phyloP scores from a whole-genome alignment of 495 filamentous ascomycete genomes.

The Podospora tetraspora region DNA sequence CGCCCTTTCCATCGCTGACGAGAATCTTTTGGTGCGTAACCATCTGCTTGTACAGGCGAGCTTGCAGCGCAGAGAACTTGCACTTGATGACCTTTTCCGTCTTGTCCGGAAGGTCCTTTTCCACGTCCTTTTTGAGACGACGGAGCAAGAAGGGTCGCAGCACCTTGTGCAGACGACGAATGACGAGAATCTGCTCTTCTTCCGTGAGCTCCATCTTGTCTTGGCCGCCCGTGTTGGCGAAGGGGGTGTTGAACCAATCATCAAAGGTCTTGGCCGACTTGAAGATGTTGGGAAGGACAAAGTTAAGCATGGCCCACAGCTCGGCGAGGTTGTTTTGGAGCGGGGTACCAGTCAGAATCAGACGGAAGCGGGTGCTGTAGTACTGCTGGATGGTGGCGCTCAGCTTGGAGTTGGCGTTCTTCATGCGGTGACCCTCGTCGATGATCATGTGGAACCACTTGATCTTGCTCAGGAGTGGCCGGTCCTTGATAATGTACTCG shows the following conservation, averaged over 20 bases:
- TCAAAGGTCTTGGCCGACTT: slow-evolving; percentile 99
- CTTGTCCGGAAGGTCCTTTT: slow-evolving; percentile 97
- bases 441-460: slow-evolving; percentile 99
- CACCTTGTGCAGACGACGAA: slow-evolving; percentile 97
- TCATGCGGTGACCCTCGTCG: slow-evolving; percentile 99
- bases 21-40: slow-evolving; percentile 89
- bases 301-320: slow-evolving; percentile 95
- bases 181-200: slow-evolving; percentile 98
- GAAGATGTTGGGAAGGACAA: slow-evolving; percentile 97
- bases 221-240: slow-evolving; percentile 95
- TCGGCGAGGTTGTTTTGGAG: slow-evolving; percentile 96
- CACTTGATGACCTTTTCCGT: slow-evolving; percentile 98
- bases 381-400: slow-evolving; percentile 91
- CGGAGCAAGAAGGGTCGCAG: slow-evolving; percentile 93
- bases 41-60: slow-evolving; percentile 92
- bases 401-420: slow-evolving; percentile 95
- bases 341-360: slow-evolving; percentile 95
- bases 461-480: slow-evolving; percentile 88
- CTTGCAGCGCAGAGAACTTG: slow-evolving; percentile 91
- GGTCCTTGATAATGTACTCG: slow-evolving; percentile 99
- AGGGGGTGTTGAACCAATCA: slow-evolving; percentile 99
- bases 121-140: slow-evolving; percentile 98
- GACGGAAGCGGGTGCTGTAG: slow-evolving; percentile 87
- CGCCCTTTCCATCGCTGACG: slow-evolving; percentile 91
- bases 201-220: slow-evolving; percentile 98